These are phyloP conservation scores for Brachypodium distachyon DNA, from an alignment of 202 grass and related monocot species.

Conservation along the genomic window DNA sequence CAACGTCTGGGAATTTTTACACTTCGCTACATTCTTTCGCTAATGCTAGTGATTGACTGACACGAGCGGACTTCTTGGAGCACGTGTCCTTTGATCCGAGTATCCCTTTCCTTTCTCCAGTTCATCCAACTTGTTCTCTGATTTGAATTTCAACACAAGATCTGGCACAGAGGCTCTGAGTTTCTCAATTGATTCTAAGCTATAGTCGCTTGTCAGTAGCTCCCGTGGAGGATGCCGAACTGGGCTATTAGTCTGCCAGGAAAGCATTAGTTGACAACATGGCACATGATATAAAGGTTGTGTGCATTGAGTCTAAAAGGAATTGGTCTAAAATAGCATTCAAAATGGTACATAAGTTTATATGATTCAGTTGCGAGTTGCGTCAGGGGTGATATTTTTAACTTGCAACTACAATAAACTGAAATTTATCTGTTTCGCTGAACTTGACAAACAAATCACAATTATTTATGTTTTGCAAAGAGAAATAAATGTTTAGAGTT, in stretches of 20 bases:
- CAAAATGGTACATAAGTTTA: background rate
- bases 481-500: background rate
- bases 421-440: background rate
- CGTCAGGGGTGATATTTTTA: background rate
- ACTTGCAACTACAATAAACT: background rate
- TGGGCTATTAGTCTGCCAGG: slow-evolving; percentile 56
- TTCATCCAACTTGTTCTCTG: slow-evolving; percentile 31
- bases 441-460: background rate
- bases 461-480: background rate
- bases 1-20: background rate
- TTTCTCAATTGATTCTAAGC: slow-evolving; percentile 48
- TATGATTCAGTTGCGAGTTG: background rate
- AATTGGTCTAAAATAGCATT: background rate
- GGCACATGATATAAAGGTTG: background rate
- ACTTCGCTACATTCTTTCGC: background rate
- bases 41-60: slow-evolving; percentile 46
- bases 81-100: slow-evolving; percentile 13
- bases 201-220: slow-evolving; percentile 15
- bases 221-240: slow-evolving; percentile 18
- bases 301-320: background rate
- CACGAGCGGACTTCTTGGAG: slow-evolving; percentile 65
- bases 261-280: background rate
- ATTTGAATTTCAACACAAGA: slow-evolving; percentile 41
- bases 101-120: slow-evolving; percentile 30
- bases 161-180: slow-evolving; percentile 43